Conservation (phyloP, 805 yeast species). For the Hanseniaspora vineae region DNA sequence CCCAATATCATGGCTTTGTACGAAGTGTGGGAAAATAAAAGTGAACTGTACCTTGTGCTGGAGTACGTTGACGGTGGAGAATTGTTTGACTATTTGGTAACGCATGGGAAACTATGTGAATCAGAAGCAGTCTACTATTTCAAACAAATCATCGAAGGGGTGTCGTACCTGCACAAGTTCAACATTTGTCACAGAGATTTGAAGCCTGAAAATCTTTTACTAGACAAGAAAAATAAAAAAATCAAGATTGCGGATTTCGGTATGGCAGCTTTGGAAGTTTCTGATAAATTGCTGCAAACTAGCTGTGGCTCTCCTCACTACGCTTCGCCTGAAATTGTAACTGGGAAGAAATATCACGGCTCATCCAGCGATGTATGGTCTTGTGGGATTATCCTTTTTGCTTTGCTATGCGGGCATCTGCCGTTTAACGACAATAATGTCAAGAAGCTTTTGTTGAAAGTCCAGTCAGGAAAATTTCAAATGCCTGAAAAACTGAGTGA, state of each 20-base stretch:
- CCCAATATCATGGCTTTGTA: constrained; percentile 86
- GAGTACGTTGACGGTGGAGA: constrained; percentile 89
- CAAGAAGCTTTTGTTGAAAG: constrained; percentile 55
- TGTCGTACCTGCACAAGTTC: constrained; percentile 67
- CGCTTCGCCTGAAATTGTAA: constrained; percentile 79
- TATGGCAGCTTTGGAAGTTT: constrained; percentile 75
- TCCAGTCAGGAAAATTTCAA: constrained; percentile 60
- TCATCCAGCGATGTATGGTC: constrained; percentile 84
- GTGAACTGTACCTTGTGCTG: constrained; percentile 66
- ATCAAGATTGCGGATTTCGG: constrained; percentile 81
- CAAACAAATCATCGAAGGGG: constrained; percentile 65
- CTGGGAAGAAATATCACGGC: constrained; percentile 69
- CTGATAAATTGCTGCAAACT: constrained; percentile 59
- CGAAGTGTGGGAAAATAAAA: constrained; percentile 96
- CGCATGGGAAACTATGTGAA: constrained; percentile 49
- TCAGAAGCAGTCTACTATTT: constrained; percentile 65
- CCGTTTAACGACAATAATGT: constrained; percentile 80
- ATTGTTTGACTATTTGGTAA: constrained; percentile 58
- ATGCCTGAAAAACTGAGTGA: constrained; percentile 52
- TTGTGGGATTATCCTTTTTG: constrained; percentile 73
- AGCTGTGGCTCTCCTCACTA: constrained; percentile 84
- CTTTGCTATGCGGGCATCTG: constrained; percentile 64
- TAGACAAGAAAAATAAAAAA: constrained; percentile 48
- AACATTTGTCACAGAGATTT: constrained; percentile 75
- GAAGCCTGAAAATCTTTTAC: constrained; percentile 65